Conservation (phyloP, 352 stramenopile species). For the Globisporangium middletonii region DNA sequence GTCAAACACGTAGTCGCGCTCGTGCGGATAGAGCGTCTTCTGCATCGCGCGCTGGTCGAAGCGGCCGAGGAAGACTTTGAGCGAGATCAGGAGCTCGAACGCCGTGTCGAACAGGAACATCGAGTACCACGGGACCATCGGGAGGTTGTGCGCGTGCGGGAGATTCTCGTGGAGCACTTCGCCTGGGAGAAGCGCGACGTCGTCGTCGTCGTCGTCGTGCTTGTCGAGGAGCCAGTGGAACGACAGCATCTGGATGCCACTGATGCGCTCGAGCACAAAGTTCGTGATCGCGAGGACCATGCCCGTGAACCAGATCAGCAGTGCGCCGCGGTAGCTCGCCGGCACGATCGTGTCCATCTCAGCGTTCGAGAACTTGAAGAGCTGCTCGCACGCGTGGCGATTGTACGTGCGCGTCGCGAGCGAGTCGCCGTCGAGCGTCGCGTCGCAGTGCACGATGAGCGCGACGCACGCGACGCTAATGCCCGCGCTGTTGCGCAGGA, state of each 20-base stretch:
- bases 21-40: slow-evolving; percentile 64
- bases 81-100: slow-evolving; percentile 89
- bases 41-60: slow-evolving; percentile 91
- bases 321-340: slow-evolving; percentile 68
- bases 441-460: slow-evolving; percentile 79
- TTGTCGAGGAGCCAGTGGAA: slow-evolving; percentile 65
- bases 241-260: slow-evolving; percentile 71
- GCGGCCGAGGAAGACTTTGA: slow-evolving; percentile 91
- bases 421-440: slow-evolving; percentile 29
- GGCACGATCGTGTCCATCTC: slow-evolving; percentile 51
- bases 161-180: slow-evolving; percentile 57
- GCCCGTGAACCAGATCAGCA: slow-evolving; percentile 82
- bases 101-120: slow-evolving; percentile 89
- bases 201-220: slow-evolving; percentile 44
- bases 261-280: slow-evolving; percentile 78
- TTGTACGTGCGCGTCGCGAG: slow-evolving; percentile 49
- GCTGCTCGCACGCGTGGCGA: slow-evolving; percentile 65
- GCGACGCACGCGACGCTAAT: slow-evolving; percentile 79
- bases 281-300: slow-evolving; percentile 79
- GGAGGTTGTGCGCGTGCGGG: slow-evolving; percentile 62
- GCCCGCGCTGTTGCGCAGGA: slow-evolving; percentile 74
- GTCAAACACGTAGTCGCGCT: slow-evolving; percentile 79
- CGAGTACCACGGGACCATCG: slow-evolving; percentile 95
- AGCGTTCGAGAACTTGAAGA: slow-evolving; percentile 65
- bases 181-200: slow-evolving; percentile 21